phyloP scores from a whole-genome alignment of 2,329 filamentous ascomycete species.

The Monilinia vaccinii-corymbosi region DNA sequence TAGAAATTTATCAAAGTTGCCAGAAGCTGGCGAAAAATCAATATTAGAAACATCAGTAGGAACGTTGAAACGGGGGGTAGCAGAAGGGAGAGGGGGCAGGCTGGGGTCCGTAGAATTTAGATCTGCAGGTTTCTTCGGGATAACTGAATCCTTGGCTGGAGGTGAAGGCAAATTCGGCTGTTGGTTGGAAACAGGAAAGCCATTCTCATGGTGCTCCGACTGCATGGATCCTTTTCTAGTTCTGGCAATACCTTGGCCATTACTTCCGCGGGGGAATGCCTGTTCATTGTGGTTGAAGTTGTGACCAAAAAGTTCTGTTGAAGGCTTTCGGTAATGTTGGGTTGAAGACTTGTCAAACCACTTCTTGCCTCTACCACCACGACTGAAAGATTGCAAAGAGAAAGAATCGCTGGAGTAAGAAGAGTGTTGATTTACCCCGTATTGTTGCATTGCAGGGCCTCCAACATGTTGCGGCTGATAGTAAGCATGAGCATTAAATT shows the following conservation, averaged over 20 bases:
- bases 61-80: constrained; percentile 23
- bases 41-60: constrained; percentile 25
- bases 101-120: constrained; percentile 8
- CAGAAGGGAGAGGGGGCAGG: constrained; percentile 21
- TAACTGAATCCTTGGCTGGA: constrained; percentile 6
- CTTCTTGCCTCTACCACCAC: constrained; percentile 14
- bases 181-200: constrained; percentile 15
- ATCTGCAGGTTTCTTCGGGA: constrained; percentile 3
- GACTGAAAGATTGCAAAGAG: constrained; percentile 10
- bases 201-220: constrained; percentile 16
- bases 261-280: constrained; percentile 16
- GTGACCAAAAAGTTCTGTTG: constrained; percentile 24
- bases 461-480: constrained; percentile 30
- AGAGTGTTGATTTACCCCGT: constrained; percentile 27
- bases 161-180: constrained; percentile 4
- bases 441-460: constrained; percentile 42
- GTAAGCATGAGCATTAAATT: constrained; percentile 38
- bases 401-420: constrained; percentile 18
- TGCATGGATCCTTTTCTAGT: constrained; percentile 16
- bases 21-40: constrained; percentile 60
- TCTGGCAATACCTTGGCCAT: constrained; percentile 16
- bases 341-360: constrained; percentile 25
- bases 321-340: constrained; percentile 18
- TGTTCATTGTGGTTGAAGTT: constrained; percentile 17
- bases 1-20: constrained; percentile 54